These are phyloP conservation scores for Monosporascus ibericus DNA, from an alignment of 2,329 filamentous ascomycete species.

Conservation along the genomic window DNA sequence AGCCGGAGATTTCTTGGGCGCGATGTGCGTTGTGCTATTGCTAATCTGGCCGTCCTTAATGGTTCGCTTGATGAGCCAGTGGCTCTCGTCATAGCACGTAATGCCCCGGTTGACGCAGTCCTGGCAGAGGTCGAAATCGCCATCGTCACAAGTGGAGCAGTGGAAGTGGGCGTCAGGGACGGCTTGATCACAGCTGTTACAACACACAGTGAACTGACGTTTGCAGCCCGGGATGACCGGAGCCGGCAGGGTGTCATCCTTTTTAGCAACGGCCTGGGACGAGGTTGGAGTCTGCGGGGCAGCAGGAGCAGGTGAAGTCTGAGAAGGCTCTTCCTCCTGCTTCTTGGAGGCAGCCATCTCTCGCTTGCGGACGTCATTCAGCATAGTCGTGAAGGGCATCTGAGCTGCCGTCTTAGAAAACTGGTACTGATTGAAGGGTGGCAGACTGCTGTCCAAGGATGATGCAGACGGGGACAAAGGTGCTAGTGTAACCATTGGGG, in stretches of 20 bases:
- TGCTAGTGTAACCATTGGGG: conserved; percentile 10
- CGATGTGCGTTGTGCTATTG: conserved; percentile 78
- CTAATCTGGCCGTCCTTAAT: conserved; percentile 73
- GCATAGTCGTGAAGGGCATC: conserved; percentile 6
- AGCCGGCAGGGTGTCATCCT: conserved; percentile 1
- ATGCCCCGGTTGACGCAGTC: conserved; percentile 69
- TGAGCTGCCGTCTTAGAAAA: conserved; percentile 6
- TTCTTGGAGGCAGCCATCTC: conserved; percentile 1
- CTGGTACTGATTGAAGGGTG: conserved; percentile 4
- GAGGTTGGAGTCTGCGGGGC: neutral
- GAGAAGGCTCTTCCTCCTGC: neutral
- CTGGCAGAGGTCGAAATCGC: conserved; percentile 90
- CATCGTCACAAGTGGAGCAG: conserved; percentile 86
- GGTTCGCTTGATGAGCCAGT: conserved; percentile 92
- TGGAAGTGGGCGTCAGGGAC: conserved; percentile 86
- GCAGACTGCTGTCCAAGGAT: conserved; percentile 1
- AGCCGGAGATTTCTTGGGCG: conserved; percentile 45
- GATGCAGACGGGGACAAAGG: conserved; percentile 3
- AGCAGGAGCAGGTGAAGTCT: neutral
- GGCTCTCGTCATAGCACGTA: conserved; percentile 69
- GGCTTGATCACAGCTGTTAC: conserved; percentile 78
- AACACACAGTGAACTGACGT: conserved; percentile 74
- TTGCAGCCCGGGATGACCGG: conserved; percentile 10
- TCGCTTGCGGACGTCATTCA: conserved; percentile 5
- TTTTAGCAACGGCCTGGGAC: conserved; percentile 1